A percentile compares a stretch with the other conserved stretches of the same genome.
These are phyloP conservation scores for Henckelia pumila DNA, from an alignment of 257 asterid genomes.

Conservation along the genomic window DNA sequence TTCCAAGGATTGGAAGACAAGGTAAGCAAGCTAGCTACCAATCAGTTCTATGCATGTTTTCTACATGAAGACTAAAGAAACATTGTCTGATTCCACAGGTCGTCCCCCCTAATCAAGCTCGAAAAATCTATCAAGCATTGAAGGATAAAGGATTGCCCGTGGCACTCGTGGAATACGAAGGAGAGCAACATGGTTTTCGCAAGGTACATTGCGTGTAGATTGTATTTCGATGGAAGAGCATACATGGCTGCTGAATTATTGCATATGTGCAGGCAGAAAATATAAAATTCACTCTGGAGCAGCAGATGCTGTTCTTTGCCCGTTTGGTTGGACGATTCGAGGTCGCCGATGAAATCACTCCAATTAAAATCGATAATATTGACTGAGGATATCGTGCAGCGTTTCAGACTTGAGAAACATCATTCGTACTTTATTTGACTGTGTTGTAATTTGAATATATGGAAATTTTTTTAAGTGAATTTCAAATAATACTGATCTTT, in stretches of 20 bases:
- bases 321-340: slow-evolving; percentile 64
- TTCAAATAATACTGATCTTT: too few relatives aligned
- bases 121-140: slow-evolving; percentile 76
- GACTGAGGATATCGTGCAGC: slow-evolving; percentile 37
- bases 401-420: too few relatives aligned
- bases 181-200: slow-evolving; percentile 95
- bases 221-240: slow-evolving; percentile 2
- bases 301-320: slow-evolving; percentile 90
- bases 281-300: slow-evolving; percentile 87
- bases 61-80: background rate
- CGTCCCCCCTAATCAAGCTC: slow-evolving; percentile 87
- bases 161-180: slow-evolving; percentile 85
- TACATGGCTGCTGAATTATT: slow-evolving; percentile 6
- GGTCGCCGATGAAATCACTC: slow-evolving; percentile 75
- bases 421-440: too few relatives aligned
- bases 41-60: background rate
- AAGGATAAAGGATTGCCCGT: slow-evolving; percentile 86
- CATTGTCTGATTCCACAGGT: slow-evolving; percentile 42
- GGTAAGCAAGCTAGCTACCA: slow-evolving; percentile 54
- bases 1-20: slow-evolving; percentile 95
- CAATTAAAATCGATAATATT: slow-evolving; percentile 67
- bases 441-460: too few relatives aligned
- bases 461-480: too few relatives aligned
- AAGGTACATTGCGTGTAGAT: slow-evolving; percentile 41
- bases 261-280: slow-evolving; percentile 67